Base-by-base conservation (phyloP, 1,139 yeast species). In the Nadsonia commutata region DNA sequence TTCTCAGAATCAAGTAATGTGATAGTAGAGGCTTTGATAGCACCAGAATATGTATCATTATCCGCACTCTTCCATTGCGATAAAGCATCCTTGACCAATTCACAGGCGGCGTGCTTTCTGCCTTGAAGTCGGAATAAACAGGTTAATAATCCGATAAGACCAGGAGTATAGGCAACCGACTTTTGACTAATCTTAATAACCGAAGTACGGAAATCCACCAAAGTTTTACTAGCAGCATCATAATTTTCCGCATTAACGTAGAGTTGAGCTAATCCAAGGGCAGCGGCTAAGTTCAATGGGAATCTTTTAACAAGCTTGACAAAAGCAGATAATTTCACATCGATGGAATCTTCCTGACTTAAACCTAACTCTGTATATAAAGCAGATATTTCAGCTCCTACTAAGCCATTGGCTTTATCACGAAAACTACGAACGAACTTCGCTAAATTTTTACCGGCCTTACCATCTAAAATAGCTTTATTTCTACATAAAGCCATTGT, bases 101-200 rank as follows among this genome's bases (percentile, higher is more conserved):
- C 44, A 18, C 41, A 42, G 16, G 52, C 51, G 17, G 53, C 50
- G 20, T 46, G 23, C 37, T 48, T 48, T 19, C 57, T 51, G 19
- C 59, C 54, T 37, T 54, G 57, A n/a, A 52, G 40, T 46, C 74
- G 79, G 53, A 72, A 74, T 5, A 78, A 52, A 11, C 70, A 62
- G 11, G 71, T 60, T 36, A 78, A 63, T 1, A 70, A 57, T 31
- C 62, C 62, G n/a, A 60, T 50, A 70, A 73, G 45, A 66, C 66
- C 53, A 68, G 61, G 45, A 68, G 71, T 23, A 76, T 51, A 53
- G n/a, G 51, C 41, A 22, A 23, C 49, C 7, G 45, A 45, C 2
- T 52, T 51, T 6, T 48, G 43, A 7, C 36, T 18, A 8, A 41
- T 39, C 21, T 41, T 37, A 37, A 46, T 46, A 3, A 49, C 43